Evolutionary conservation across 495 filamentous ascomycete genomes (phyloP).

Genomic region (Glutinoglossum americanum): DNA sequence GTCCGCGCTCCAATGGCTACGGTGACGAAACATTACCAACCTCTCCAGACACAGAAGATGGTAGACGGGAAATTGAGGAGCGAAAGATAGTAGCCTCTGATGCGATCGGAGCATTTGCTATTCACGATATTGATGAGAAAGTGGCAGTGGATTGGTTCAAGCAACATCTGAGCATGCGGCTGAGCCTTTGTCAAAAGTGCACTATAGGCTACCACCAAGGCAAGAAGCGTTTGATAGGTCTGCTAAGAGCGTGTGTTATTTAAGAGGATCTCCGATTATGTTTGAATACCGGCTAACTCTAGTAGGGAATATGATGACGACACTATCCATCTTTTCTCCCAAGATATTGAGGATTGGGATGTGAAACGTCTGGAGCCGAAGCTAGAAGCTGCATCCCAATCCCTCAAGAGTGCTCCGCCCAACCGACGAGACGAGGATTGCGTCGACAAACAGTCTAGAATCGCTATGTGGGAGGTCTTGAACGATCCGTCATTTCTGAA

Average conservation of each 20-base stretch:
- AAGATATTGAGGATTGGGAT: conserved; percentile 34
- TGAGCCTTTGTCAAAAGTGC: conserved; percentile 59
- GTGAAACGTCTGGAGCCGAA: conserved; percentile 38
- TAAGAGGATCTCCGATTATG: neutral
- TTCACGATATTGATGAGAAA: conserved; percentile 36
- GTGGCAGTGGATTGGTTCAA: conserved; percentile 39
- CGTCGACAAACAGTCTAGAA: conserved; percentile 27
- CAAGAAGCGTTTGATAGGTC: conserved; percentile 37
- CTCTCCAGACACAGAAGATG: neutral
- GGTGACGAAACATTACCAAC: conserved; percentile 1
- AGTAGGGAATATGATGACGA: conserved; percentile 36
- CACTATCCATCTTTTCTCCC: conserved; percentile 32
- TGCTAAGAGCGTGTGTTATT: conserved; percentile 27
- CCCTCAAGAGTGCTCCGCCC: conserved; percentile 26
- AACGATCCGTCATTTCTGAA: conserved; percentile 36
- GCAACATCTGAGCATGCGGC: conserved; percentile 26
- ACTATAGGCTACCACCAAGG: conserved; percentile 60
- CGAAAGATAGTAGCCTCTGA: conserved; percentile 36
- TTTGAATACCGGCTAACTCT: conserved; percentile 1
- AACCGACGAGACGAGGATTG: conserved; percentile 25
- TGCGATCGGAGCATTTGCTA: conserved; percentile 45
- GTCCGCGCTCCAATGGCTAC: conserved; percentile 1
- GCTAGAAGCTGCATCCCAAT: conserved; percentile 24
- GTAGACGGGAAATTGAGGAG: conserved; percentile 1
- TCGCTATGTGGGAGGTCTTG: conserved; percentile 41